Evolutionary conservation across 257 asterid genomes (phyloP).

Genomic region (Rubia yunnanensis): DNA sequence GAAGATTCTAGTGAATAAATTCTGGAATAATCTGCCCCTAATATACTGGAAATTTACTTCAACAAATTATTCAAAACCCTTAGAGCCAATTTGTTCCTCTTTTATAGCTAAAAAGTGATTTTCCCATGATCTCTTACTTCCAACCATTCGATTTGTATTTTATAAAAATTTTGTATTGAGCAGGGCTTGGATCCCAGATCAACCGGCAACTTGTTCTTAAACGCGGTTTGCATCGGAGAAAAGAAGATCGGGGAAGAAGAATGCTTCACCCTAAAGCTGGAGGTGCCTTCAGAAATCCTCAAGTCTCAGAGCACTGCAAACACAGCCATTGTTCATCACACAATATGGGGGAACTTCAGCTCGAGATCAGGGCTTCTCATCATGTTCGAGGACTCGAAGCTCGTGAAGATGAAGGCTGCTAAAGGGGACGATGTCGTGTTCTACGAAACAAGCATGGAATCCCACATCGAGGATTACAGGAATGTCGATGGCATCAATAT

Average conservation of each 20-base stretch:
- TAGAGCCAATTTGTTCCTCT: no score
- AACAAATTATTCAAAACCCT: no score
- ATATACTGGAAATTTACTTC: no score
- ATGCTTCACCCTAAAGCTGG: conserved; percentile 67
- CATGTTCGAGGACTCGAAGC: conserved; percentile 67
- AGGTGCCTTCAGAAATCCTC: conserved; percentile 43
- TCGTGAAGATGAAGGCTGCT: conserved; percentile 54
- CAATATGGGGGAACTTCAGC: conserved; percentile 89
- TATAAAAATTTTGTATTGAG: background rate
- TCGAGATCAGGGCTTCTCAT: conserved; percentile 65
- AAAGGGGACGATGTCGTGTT: conserved; percentile 42
- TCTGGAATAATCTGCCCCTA: no score
- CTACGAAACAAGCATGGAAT: conserved; percentile 76
- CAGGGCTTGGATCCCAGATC: conserved; percentile 94
- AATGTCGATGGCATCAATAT: conserved; percentile 61
- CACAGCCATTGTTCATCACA: conserved; percentile 67
- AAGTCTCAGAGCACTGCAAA: conserved; percentile 64
- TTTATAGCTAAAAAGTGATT: no score
- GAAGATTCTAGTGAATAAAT: no score
- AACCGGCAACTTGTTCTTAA: conserved; percentile 70
- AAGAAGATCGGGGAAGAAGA: conserved; percentile 47
- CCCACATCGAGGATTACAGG: conserved; percentile 54
- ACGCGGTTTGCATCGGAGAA: conserved; percentile 76
- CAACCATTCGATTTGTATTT: no score
- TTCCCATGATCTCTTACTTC: no score